Base-by-base conservation (phyloP, 306 rosid genomes). In the Pterocarpus santalinus region DNA sequence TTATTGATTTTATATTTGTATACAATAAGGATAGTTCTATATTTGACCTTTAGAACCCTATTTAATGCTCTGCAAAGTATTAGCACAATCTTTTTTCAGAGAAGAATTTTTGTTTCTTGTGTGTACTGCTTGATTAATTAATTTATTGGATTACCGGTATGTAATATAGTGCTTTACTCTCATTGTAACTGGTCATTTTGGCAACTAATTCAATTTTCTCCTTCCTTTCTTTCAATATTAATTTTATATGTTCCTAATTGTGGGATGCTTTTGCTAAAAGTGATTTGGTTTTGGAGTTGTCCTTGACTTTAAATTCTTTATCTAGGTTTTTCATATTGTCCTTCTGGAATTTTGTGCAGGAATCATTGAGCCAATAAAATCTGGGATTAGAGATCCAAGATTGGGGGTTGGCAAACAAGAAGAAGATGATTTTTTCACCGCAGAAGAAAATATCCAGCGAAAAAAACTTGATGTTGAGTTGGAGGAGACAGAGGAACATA, bases 341-440 rank as follows among this genome's bases (percentile, higher is more conserved):
- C 63, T 61, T 81, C 22, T 81, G 65, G 60, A 55, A 75, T 35
- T 65, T 14, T 72, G 61, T 78, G 66, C 88, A 95, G 99, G 99
- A 77, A 95, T 95, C 38, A 77, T 30, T 82, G 97, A 95, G 82
- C 97, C 99, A 68, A 93, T 95, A 76, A 92, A 92, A 85, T 93
- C 99, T 80, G 98, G 97, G 73, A 93, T 93, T 34, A 93, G 99
- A 88, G 99, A 95, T 86, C 89, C 99, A 65, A 91, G 92, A 76
- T 80, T 95, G 58, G 99, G 99, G 16, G 74, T 95, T 63, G 99
- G 98, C 36, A 93, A 95, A 85, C 99, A 91, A 87, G 97, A 95
- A 82, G 95, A 95, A 72, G 99, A 95, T 57, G 97, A 93, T 75
- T 95, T 86, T 86, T 95, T 90, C 81, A 95, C 99, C n/a, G 97